A percentile compares a stretch with the other conserved stretches of the same genome.
Conservation (phyloP, 495 filamentous ascomycete species). For the Penicillium nucicola region DNA sequence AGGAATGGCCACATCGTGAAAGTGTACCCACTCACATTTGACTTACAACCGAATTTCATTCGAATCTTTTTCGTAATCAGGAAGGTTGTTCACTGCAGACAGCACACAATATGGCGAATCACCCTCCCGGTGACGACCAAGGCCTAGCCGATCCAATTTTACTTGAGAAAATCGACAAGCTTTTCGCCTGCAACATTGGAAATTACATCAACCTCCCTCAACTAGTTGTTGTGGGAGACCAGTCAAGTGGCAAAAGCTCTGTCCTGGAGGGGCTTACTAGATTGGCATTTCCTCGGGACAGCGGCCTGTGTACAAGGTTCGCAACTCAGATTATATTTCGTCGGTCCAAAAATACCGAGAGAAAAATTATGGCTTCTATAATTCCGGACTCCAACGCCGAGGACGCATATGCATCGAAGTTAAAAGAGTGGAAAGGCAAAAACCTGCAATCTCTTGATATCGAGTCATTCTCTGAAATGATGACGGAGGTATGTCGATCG, state of each 20-base stretch:
- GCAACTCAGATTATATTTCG: conserved; percentile 51
- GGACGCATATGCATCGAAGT: conserved; percentile 8
- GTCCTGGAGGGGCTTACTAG: conserved; percentile 42
- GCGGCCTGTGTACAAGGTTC: conserved; percentile 43
- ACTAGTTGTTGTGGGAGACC: conserved; percentile 44
- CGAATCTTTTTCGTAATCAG: too few species aligned
- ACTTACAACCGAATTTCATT: too few species aligned
- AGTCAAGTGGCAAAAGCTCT: conserved; percentile 44
- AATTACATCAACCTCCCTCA: conserved; percentile 36
- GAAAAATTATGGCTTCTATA: conserved; percentile 18
- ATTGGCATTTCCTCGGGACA: conserved; percentile 41
- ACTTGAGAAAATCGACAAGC: conserved; percentile 42
- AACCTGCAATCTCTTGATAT: conserved; percentile 3
- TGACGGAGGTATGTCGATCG: background rate
- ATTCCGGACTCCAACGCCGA: conserved; percentile 20
- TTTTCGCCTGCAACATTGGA: conserved; percentile 40
- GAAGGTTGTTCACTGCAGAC: too few species aligned
- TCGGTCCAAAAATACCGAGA: conserved; percentile 9
- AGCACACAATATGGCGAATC: too few species aligned
- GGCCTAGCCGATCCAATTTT: conserved; percentile 28
- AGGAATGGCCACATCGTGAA: too few species aligned
- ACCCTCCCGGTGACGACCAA: too few species aligned
- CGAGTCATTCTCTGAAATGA: background rate
- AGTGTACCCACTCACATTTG: too few species aligned
- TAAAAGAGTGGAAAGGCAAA: conserved; percentile 21